Evolutionary conservation across 2,329 filamentous ascomycete genomes (phyloP).

Genomic region (Parafenestella ontariensis): DNA sequence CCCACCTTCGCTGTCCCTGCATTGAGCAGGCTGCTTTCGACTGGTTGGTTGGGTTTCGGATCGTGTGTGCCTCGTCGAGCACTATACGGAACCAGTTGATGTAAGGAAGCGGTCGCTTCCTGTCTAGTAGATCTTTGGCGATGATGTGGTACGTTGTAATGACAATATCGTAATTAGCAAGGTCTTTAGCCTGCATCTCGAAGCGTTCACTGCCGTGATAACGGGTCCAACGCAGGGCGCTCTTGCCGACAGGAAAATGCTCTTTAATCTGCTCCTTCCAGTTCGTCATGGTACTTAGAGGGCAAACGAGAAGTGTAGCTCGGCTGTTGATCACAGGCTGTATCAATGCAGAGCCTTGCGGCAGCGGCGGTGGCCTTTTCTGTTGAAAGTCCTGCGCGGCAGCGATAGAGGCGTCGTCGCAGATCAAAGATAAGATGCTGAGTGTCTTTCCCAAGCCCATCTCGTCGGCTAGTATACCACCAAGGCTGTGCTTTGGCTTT

Average conservation of each 20-base stretch:
- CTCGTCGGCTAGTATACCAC: conserved; percentile 59
- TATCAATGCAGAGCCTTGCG: conserved; percentile 6
- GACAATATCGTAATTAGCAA: conserved; percentile 80
- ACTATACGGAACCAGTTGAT: conserved; percentile 94
- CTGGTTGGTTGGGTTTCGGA: conserved; percentile 83
- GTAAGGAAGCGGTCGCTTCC: conserved; percentile 73
- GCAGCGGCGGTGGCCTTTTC: conserved; percentile 53
- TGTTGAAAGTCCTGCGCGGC: conserved; percentile 69
- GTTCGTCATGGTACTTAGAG: conserved; percentile 88
- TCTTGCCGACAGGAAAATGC: conserved; percentile 70
- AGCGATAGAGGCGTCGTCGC: conserved; percentile 62
- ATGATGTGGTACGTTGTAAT: conserved; percentile 94
- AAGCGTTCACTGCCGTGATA: conserved; percentile 86
- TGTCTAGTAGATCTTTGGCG: conserved; percentile 71
- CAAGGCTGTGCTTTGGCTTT: conserved; percentile 48
- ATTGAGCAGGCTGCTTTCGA: conserved; percentile 85
- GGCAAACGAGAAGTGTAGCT: conserved; percentile 85
- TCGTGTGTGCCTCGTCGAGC: conserved; percentile 92
- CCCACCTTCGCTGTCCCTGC: conserved; percentile 85
- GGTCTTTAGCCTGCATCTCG: conserved; percentile 62
- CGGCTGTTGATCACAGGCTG: conserved; percentile 67
- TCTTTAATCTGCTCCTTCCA: conserved; percentile 92
- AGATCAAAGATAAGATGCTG: conserved; percentile 81
- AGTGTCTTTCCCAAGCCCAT: conserved; percentile 65
- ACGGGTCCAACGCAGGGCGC: conserved; percentile 72